Evolutionary conservation across 2,329 filamentous ascomycete genomes (phyloP), one percentile per base, ranked within the genome.

Genomic region (Alternaria viburni): DNA sequence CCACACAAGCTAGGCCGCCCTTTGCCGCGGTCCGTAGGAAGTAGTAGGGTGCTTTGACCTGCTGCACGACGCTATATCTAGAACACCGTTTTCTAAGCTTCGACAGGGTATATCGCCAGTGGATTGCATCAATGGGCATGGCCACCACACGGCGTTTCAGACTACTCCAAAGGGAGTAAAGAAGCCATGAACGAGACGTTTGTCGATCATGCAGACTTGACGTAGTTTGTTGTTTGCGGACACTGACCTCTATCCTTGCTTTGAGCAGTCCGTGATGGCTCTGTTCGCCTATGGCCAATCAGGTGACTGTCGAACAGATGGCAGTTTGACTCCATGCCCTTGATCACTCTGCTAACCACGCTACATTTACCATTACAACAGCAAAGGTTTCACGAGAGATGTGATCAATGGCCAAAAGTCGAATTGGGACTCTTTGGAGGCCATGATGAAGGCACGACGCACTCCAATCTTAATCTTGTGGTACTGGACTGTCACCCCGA

Each of bases 261-360:
- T 68, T 72, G 70, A 76, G 72, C 77, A 77, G 77, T 79, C 74
- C 73, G 69, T 74, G 65, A 63, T 62, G 69, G 59, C 65, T 64
- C 74, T 77, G 73, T 75, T 79, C 69, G 76, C 74, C 76, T 73
- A 77, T 69, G 71, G 73, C 75, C 76, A 79, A 77, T 77, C 74
- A 76, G 66, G 72, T 76, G 70, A 74, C 66, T 64, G 62, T 69
- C 64, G 71, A 71, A 70, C 65, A 68, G 62, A 73, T 64, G 73
- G 74, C 73, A 74, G 64, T 74, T 68, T 69, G 71, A 67, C 67
- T 62, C 57, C 55, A 69, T 73, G 70, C 75, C 76, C 76, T 80
- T 79, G 75, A 76, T 78, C 73, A 66, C 69, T 63, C 73, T 76
- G 72, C 77, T 79, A 77, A 80, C 73, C 69, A 72, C 65, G 69